Evolutionary conservation across 495 filamentous ascomycete genomes (phyloP).

Genomic region (Sabuloglossum arenarium): DNA sequence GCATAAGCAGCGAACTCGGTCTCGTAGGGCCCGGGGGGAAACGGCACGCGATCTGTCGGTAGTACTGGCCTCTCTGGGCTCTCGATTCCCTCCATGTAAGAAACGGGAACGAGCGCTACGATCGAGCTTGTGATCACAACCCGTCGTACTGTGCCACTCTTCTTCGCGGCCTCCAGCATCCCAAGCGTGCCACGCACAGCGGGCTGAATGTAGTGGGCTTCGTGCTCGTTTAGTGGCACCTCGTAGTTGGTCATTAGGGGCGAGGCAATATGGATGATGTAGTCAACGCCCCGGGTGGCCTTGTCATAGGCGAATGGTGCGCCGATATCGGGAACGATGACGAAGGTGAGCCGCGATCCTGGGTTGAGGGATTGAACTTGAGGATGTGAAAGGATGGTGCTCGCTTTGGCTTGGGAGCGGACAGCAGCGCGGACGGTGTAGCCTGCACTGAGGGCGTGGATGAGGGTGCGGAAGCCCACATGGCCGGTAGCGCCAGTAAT

Average conservation of each 20-base stretch:
- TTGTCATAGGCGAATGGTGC: conserved; percentile 22
- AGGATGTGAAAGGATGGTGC: conserved; percentile 4
- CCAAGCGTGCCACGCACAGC: conserved; percentile 18
- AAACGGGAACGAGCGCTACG: background rate
- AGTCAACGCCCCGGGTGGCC: conserved; percentile 24
- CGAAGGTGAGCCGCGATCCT: background rate
- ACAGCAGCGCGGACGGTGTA: conserved; percentile 27
- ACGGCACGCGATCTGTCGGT: conserved; percentile 4
- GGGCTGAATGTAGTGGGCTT: conserved; percentile 16
- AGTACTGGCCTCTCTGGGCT: background rate
- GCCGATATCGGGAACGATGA: conserved; percentile 27
- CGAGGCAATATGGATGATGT: conserved; percentile 31
- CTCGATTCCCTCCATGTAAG: conserved; percentile 8
- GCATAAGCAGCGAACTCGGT: conserved; percentile 7
- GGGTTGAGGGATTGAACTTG: background rate
- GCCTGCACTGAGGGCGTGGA: conserved; percentile 17
- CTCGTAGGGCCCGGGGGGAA: conserved; percentile 4
- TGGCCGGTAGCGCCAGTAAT: background rate
- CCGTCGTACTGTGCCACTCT: conserved; percentile 17
- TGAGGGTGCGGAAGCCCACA: conserved; percentile 9
- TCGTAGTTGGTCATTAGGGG: conserved; percentile 15
- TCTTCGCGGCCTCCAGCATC: conserved; percentile 20
- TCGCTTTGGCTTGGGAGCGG: conserved; percentile 12
- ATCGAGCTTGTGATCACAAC: conserved; percentile 24
- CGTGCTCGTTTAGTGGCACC: conserved; percentile 3